A percentile compares a stretch with the other conserved stretches of the same genome.
Evolutionary conservation across 139 green algal species (phyloP).

Genomic region (Parachlorella kessleri): DNA sequence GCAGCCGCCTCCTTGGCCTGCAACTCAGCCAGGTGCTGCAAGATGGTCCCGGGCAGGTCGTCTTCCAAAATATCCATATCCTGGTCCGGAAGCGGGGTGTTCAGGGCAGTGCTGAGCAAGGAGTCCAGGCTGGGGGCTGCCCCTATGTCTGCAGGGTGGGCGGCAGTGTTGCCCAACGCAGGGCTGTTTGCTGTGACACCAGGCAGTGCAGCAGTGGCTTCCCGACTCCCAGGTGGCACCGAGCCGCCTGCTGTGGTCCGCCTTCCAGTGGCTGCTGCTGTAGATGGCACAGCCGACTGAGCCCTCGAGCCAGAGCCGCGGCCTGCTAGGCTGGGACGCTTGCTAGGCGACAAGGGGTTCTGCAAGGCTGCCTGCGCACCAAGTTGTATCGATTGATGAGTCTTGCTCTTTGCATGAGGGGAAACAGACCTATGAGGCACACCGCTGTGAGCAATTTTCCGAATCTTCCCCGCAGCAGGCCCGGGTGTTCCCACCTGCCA

Average conservation of each 20-base stretch:
- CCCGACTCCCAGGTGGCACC: background rate
- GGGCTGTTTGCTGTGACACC: background rate
- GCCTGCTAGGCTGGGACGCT: background rate
- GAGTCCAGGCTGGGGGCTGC: background rate
- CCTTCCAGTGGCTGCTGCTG: too few species aligned
- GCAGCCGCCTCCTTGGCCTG: slow-evolving; percentile 6
- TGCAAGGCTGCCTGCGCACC: background rate
- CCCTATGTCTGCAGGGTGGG: background rate
- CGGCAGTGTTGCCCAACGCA: background rate
- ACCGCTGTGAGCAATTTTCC: too few species aligned
- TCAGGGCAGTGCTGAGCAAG: slow-evolving; percentile 11
- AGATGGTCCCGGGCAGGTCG: background rate
- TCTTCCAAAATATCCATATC: slow-evolving; percentile 3
- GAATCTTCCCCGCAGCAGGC: too few species aligned
- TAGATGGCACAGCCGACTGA: background rate
- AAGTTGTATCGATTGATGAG: background rate
- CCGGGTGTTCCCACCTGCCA: too few species aligned
- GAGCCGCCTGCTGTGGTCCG: background rate
- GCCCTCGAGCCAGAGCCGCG: background rate
- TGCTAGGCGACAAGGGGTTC: background rate
- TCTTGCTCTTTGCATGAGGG: background rate
- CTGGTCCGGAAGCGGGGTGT: slow-evolving; percentile 15
- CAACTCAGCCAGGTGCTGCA: slow-evolving; percentile 10
- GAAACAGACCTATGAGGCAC: too few species aligned
- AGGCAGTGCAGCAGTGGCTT: background rate